A percentile compares a stretch with the other conserved stretches of the same genome.
These are phyloP conservation scores for Ascochyta viciae-villosae DNA, from an alignment of 2,329 filamentous ascomycete species.

Conservation along the genomic window DNA sequence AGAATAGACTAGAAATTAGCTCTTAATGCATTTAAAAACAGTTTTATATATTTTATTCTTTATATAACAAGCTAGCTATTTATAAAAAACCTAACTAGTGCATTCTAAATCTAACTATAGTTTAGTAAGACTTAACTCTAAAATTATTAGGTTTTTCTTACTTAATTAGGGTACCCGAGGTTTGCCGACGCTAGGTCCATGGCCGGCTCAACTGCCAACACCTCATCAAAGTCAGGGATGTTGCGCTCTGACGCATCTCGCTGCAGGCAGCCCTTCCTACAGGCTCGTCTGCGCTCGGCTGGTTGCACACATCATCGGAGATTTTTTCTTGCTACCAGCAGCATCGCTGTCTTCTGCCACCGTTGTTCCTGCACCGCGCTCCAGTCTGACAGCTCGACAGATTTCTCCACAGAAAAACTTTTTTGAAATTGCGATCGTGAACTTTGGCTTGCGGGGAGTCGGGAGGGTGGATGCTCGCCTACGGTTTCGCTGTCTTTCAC, in stretches of 20 bases:
- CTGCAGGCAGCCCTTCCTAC: constrained; percentile 12
- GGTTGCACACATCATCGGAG: constrained; percentile 11
- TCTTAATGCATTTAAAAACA: too few relatives aligned
- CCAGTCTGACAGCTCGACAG: constrained; percentile 25
- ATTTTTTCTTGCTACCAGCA: constrained; percentile 21
- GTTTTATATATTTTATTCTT: too few relatives aligned
- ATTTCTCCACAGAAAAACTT: constrained; percentile 39
- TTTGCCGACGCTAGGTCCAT: too few relatives aligned
- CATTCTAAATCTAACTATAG: too few relatives aligned
- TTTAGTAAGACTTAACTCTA: too few relatives aligned
- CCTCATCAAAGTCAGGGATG: constrained; percentile 23
- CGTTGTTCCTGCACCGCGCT: constrained; percentile 19
- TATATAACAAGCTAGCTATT: too few relatives aligned
- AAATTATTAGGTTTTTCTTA: too few relatives aligned
- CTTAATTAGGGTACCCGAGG: too few relatives aligned
- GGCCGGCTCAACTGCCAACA: too few relatives aligned
- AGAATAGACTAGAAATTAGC: too few relatives aligned
- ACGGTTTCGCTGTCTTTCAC: constrained; percentile 34
- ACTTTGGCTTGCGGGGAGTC: constrained; percentile 48
- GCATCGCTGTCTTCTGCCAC: constrained; percentile 23
- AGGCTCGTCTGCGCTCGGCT: constrained; percentile 15
- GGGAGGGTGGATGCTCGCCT: constrained; percentile 41
- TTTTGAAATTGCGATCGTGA: constrained; percentile 39
- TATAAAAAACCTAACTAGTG: too few relatives aligned
- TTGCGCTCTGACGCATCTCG: constrained; percentile 26